Evolutionary conservation across 495 filamentous ascomycete species (phyloP), one percentile per base, ranked within the genome.

Genomic region (Talaromyces liani): DNA sequence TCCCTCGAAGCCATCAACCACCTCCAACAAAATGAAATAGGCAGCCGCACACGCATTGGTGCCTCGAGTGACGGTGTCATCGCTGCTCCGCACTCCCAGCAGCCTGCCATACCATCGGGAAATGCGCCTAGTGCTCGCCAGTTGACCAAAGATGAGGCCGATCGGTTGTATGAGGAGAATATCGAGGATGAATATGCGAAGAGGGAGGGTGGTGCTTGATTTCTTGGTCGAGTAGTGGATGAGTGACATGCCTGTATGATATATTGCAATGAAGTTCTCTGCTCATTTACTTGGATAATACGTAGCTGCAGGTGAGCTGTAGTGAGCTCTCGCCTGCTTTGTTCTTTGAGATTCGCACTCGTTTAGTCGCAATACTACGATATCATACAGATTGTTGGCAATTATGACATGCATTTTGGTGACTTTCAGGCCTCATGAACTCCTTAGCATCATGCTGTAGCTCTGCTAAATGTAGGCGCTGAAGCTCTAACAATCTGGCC

Each of bases 111-210:
- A 27, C 61, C 65, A 60, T 10, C 60, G 3, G 65, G 64, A 47
- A 63, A 64, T 53, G 22, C 65, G 10, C 66, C 67, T 7, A 57
- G 68, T 22, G 66, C 73, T 27, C 68, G 66, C n/a, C 58, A 69
- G 7, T 51, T 80, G 68, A 80, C 70, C 54, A 73, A 72, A 65
- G 80, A 82, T 61, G 84, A 85, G 68, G 86, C 84, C 2, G 86
- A 88, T 64, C 77, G 77, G 25, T 63, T 82, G 16, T 91, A 90
- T 59, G 84, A 88, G 69, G 87, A 90, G 75, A 75, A 81, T n/a
- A 90, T 89, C 65, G 86, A 89, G 77, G 88, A 90, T 47, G 87
- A 91, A 72, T 90, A 91, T 70, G 87, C 88, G n/a, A 90, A 90
- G 79, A 73, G 87, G 56, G 88, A 90, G 66, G 87, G 88, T 1